phyloP scores from a whole-genome alignment of 257 asterid genomes.

The Fraxinus excelsior region DNA sequence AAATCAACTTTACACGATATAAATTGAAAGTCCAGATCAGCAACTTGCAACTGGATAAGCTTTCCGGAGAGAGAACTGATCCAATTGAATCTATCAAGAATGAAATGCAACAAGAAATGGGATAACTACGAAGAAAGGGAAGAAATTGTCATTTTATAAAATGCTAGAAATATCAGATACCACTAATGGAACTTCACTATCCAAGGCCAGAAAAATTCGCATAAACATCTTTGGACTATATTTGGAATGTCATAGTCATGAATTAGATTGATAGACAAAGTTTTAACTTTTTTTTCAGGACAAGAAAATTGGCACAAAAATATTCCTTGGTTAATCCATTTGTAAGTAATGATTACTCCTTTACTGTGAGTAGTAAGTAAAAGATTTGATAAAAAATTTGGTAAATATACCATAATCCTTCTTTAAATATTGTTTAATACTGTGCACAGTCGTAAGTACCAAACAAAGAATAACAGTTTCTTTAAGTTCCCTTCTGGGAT shows the following conservation, averaged over 20 bases:
- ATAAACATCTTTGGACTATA: conserved; percentile 2
- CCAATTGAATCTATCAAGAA: background rate
- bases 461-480: background rate
- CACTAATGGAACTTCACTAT: background rate
- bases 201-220: conserved; percentile 13
- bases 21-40: background rate
- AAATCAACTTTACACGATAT: conserved; percentile 19
- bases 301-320: background rate
- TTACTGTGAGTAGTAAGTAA: too few species aligned
- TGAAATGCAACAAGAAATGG: conserved; percentile 23
- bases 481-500: conserved; percentile 27
- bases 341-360: too few species aligned
- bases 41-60: conserved; percentile 13
- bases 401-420: too few species aligned
- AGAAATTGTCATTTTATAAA: background rate
- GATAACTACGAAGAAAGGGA: conserved; percentile 6
- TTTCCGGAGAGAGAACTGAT: conserved; percentile 12
- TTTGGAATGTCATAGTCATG: background rate
- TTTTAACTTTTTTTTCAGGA: background rate
- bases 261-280: background rate
- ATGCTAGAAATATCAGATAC: conserved; percentile 22
- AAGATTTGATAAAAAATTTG: too few species aligned
- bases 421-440: background rate
- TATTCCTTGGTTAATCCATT: too few species aligned
- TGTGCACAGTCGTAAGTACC: background rate